phyloP scores from a whole-genome alignment of 176 grass and related monocot genomes.

The Dactylis glomerata region DNA sequence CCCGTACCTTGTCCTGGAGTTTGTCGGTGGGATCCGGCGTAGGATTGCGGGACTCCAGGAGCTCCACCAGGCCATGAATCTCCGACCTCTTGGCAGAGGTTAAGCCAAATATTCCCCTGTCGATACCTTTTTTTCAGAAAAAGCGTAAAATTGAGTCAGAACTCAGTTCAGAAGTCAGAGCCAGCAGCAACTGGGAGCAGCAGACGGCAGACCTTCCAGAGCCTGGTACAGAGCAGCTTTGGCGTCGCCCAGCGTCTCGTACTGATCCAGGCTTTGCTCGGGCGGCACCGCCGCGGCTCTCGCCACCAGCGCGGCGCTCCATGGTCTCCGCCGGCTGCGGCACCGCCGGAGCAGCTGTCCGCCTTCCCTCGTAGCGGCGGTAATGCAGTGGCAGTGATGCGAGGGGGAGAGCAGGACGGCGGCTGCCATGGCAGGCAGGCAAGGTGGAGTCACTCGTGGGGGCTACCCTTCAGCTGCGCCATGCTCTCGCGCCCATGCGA shows the following conservation, averaged over 20 bases:
- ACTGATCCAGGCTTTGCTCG: slow-evolving; percentile 1
- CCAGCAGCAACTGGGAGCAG: background rate
- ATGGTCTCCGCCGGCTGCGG: background rate
- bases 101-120: slow-evolving; percentile 81
- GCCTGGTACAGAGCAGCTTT: slow-evolving; percentile 52
- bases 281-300: slow-evolving; percentile 19
- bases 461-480: background rate
- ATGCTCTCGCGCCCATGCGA: background rate
- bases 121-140: slow-evolving; percentile 32
- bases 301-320: background rate
- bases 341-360: background rate
- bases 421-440: slow-evolving; percentile 30
- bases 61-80: slow-evolving; percentile 67
- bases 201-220: slow-evolving; percentile 27
- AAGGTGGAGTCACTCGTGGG: background rate
- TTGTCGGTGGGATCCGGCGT: slow-evolving; percentile 61
- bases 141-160: background rate
- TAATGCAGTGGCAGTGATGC: background rate
- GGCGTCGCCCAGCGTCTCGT: slow-evolving; percentile 24
- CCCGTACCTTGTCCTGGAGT: slow-evolving; percentile 62
- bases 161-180: background rate
- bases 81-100: slow-evolving; percentile 67
- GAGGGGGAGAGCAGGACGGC: background rate
- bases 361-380: background rate
- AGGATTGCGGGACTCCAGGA: slow-evolving; percentile 73